Evolutionary conservation across 345 rosid species (phyloP).

Genomic region (Brassica rapa): DNA sequence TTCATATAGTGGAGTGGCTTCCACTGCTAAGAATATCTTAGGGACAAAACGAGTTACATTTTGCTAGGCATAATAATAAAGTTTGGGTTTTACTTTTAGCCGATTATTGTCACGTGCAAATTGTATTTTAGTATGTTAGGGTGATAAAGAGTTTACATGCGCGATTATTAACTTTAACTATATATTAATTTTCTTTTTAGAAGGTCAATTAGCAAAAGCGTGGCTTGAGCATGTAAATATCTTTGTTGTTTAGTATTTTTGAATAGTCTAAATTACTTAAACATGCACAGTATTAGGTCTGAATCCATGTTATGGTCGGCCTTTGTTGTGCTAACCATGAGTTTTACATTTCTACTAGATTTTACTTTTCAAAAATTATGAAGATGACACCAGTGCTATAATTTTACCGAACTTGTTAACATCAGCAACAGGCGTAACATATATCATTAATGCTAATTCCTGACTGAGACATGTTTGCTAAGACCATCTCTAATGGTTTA

Average conservation of each 20-base stretch:
- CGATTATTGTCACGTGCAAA: conserved; percentile 31
- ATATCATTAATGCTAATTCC: not conserved
- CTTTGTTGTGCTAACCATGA: not conserved
- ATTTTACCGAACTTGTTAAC: not conserved
- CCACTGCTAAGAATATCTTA: not conserved
- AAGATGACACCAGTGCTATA: not conserved
- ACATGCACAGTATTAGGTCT: not conserved
- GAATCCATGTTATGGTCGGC: not conserved
- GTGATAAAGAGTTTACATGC: conserved; percentile 15
- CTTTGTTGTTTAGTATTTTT: not conserved
- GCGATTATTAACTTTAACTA: conserved; percentile 24
- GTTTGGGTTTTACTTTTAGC: conserved; percentile 16
- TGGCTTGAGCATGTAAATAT: too few relatives aligned
- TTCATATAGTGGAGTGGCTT: not conserved
- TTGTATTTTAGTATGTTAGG: conserved; percentile 19
- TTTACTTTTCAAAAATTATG: not conserved
- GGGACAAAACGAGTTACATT: not conserved
- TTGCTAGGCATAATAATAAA: not conserved
- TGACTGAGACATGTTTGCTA: not conserved
- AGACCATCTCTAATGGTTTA: too few relatives aligned
- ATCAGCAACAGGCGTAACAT: not conserved
- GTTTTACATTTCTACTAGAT: not conserved
- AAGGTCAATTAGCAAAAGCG: conserved; percentile 5
- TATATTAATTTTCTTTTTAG: not conserved
- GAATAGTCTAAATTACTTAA: not conserved